Percentiles rank a stretch among this genome's conserved stretches.
phyloP scores from a whole-genome alignment of 176 grass and related monocot genomes.

The Coix lacrymajobi region DNA sequence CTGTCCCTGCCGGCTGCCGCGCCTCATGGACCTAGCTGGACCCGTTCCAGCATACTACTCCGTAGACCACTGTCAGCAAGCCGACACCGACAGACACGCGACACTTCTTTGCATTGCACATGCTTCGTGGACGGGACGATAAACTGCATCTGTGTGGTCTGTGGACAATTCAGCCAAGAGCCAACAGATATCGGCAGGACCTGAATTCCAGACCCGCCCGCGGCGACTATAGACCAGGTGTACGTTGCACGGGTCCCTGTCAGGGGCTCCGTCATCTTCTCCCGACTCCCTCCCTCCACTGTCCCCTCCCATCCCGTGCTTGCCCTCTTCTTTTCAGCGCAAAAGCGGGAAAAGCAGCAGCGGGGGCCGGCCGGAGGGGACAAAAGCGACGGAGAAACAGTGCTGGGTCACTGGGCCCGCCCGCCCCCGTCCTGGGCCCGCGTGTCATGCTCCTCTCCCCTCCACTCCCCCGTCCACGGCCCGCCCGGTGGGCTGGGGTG shows the following conservation, averaged over 20 bases:
- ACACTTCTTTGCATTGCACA: background rate
- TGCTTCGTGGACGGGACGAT: background rate
- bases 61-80: background rate
- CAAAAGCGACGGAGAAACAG: slow-evolving; percentile 29
- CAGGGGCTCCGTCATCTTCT: background rate
- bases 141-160: background rate
- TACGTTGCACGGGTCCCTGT: background rate
- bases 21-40: background rate
- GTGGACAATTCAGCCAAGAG: background rate
- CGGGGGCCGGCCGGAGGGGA: background rate
- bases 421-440: background rate
- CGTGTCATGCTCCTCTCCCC: background rate
- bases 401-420: background rate
- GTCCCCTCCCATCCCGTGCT: background rate
- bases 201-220: background rate
- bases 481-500: background rate
- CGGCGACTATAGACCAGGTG: background rate
- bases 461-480: background rate
- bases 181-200: background rate
- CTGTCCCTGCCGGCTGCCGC: background rate
- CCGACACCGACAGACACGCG: background rate
- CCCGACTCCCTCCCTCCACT: background rate
- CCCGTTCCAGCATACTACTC: background rate
- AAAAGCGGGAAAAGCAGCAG: slow-evolving; percentile 29
- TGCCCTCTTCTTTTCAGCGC: slow-evolving; percentile 47